phyloP scores from a whole-genome alignment of 495 filamentous ascomycete species.

The Podospora bellae-mahoneyi region DNA sequence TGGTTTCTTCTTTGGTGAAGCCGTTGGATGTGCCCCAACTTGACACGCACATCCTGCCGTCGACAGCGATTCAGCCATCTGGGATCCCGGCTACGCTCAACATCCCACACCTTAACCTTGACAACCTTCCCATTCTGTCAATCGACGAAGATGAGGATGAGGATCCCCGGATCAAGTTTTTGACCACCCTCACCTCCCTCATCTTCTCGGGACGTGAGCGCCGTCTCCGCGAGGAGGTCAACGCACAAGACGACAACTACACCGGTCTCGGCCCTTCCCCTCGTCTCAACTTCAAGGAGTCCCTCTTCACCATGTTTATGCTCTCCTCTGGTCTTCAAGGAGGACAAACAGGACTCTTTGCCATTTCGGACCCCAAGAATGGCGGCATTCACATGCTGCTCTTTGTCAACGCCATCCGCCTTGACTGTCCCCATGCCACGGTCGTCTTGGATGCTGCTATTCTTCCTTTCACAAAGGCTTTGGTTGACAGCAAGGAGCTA shows the following conservation, averaged over 20 bases:
- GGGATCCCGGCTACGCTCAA: slow-evolving; percentile 35
- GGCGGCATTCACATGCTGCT: slow-evolving; percentile 40
- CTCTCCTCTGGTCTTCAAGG: slow-evolving; percentile 42
- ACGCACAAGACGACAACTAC: slow-evolving; percentile 12
- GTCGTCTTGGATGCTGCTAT: slow-evolving; percentile 49
- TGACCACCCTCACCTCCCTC: slow-evolving; percentile 35
- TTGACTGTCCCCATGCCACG: slow-evolving; percentile 41
- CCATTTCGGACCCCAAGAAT: slow-evolving; percentile 28
- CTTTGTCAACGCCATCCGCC: slow-evolving; percentile 39
- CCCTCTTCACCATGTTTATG: slow-evolving; percentile 46
- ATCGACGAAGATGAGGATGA: slow-evolving; percentile 22
- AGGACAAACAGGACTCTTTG: slow-evolving; percentile 36
- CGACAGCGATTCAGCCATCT: slow-evolving; percentile 16
- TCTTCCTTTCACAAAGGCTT: slow-evolving; percentile 38
- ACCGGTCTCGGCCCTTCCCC: slow-evolving; percentile 5
- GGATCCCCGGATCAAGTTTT: slow-evolving; percentile 31
- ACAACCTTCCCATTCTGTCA: slow-evolving; percentile 38
- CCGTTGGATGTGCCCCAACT: slow-evolving; percentile 17
- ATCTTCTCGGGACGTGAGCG: slow-evolving; percentile 44
- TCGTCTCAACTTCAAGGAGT: slow-evolving; percentile 48
- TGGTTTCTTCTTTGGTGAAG: slow-evolving; percentile 38
- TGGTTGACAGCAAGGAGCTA: slow-evolving; percentile 28
- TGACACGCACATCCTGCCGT: slow-evolving; percentile 35
- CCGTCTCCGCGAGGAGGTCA: slow-evolving; percentile 25
- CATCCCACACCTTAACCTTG: slow-evolving; percentile 42